Evolutionary conservation across 2,329 filamentous ascomycete species (phyloP), one percentile per base, ranked within the genome.

Genomic region (Aureobasidium vineae): DNA sequence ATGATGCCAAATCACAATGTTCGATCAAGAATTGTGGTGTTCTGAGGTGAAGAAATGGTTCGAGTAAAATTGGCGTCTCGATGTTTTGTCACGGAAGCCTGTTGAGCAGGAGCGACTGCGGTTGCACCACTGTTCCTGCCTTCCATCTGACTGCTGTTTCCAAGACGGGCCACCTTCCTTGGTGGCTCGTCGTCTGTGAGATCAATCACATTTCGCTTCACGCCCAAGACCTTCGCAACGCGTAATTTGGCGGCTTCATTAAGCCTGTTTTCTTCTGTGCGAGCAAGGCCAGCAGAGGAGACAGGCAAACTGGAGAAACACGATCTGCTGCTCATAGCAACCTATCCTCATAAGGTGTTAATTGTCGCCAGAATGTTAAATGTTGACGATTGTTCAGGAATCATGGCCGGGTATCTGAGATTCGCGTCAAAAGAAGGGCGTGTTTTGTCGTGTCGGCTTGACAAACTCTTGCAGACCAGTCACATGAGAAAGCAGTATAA

Each of bases 101-200:
- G 7, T 8, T 11, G 8, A 6, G 38, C 2, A 33, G 50, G 23
- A 50, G 23, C 47, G 11, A 16, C 11, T 28, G 15, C 28, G 4
- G 11, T 7, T 52, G n/a, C 28, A 6, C 19, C 21, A 56, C n/a
- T 10, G 16, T 41, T 3, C 19, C 19, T 41, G 8, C 13, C 33
- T 28, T 56, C 23, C 23, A 8, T 16, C 13, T 31, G 21, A 41
- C n/a, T 23, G 5, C 13, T 2, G 4, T 16, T n/a, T 7, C 28
- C 53, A 16, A 16, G 21, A 40, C 53, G 53, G 10, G 53, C 53
- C 36, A 26, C 7, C 26, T 56, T 56, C 15, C 36, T 40, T 16
- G 53, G 53, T 2, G 53, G 36, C 53, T 56, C 53, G 31, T 56
- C 53, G 53, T 56, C 53, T 15, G 53, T 56, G 16, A 56, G 36